Evolutionary conservation across 2,329 filamentous ascomycete genomes (phyloP), one percentile per base, ranked within the genome.

Genomic region (Tricladium varicosporioides): DNA sequence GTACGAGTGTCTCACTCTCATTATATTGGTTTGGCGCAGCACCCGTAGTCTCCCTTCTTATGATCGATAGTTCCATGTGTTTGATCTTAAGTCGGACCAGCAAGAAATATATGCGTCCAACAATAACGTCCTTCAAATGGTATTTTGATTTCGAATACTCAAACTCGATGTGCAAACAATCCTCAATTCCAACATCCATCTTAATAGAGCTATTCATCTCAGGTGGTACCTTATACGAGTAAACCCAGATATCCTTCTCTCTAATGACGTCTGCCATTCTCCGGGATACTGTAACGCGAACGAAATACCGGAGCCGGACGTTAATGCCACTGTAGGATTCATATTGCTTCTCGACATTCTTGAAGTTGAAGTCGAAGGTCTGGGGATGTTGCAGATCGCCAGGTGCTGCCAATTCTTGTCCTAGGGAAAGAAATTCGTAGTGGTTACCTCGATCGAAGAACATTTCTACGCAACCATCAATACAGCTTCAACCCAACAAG

Each of bases 301-400:
- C 87, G 76, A 97, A 97, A 83, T 99, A 99, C 67, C 94, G 92
- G 72, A 99, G 84, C 80, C 96, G 96, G 70, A 99, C 94, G 72
- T 99, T 99, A 84, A 99, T 99, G 71, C 94, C 94, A 73, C 96
- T 96, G 82, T 99, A 99, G 64, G 92, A 97, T 77, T 99, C 95
- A 81, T 99, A 99, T 75, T 96, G 92, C 81, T 99, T 99, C 83
- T 99, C 94, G 69, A 99, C 92, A 75, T 97, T 99, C 76, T 97
- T 97, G 85, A 99, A 99, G 79, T 97, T 96, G 84, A 99, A 99
- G 66, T 96, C 91, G 75, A 96, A 97, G 49, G 92, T 97, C 78
- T 99, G 94, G 45, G 94, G 94, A 76, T 99, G 95, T 73, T 97
- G 94, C 57, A 99, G 88, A 79, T 99, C 94, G 74, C 94, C 94